phyloP scores from a whole-genome alignment of 1,284 basidiomycete genomes.

The Lentinula novae-zelandiae region DNA sequence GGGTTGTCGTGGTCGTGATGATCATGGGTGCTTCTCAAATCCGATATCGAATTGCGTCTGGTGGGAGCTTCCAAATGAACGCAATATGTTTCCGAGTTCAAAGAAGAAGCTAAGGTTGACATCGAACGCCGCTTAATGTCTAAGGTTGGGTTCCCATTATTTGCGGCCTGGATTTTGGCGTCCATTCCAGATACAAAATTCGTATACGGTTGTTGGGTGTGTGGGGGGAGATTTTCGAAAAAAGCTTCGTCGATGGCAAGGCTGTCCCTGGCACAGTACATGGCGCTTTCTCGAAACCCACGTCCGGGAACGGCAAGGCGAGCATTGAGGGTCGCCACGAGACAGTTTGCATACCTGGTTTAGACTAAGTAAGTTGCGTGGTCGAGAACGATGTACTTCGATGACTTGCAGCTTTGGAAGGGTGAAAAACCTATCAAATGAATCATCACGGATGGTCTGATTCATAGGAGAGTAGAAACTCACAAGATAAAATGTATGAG shows the following conservation, averaged over 20 bases:
- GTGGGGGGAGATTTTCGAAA: not conserved
- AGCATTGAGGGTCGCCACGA: slow-evolving; percentile 15
- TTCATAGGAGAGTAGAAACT: not conserved
- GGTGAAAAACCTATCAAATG: slow-evolving; percentile 10
- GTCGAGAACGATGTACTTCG: not conserved
- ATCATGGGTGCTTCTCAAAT: not conserved
- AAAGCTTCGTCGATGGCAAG: not conserved
- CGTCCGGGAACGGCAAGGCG: slow-evolving; percentile 10
- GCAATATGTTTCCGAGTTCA: not conserved
- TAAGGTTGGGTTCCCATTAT: not conserved
- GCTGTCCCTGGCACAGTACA: not conserved
- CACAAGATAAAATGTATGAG: slow-evolving; percentile 14
- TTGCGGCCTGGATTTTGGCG: not conserved
- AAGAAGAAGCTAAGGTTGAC: not conserved
- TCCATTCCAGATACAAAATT: not conserved
- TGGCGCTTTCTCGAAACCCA: slow-evolving; percentile 10
- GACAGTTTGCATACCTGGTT: slow-evolving; percentile 14
- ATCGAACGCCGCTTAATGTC: not conserved
- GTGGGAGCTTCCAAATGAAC: not conserved
- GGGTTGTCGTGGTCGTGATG: too few relatives aligned
- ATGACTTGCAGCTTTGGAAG: slow-evolving; percentile 14
- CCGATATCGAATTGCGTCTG: not conserved
- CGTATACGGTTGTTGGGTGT: not conserved
- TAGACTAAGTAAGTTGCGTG: not conserved
- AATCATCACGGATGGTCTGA: not conserved